These are phyloP conservation scores for Rhodotorula sp. DNA, from an alignment of 1,284 basidiomycete species.

Conservation along the genomic window DNA sequence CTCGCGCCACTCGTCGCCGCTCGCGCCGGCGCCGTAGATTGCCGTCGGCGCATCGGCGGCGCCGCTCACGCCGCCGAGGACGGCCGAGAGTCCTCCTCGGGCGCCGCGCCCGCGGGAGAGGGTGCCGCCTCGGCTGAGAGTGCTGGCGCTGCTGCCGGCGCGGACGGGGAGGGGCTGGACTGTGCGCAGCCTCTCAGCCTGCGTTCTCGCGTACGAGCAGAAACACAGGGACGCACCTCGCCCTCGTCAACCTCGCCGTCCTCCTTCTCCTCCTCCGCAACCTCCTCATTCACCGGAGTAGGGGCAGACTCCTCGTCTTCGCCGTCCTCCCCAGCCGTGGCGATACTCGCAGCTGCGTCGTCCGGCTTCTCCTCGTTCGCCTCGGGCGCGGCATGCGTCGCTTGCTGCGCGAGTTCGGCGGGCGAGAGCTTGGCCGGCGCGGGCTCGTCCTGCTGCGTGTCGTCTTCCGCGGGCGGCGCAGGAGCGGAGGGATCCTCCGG, in stretches of 20 bases:
- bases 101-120: neutral
- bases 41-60: slow-evolving; percentile 61
- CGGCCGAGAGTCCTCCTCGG: neutral
- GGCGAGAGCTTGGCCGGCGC: neutral
- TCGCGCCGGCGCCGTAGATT: slow-evolving; percentile 63
- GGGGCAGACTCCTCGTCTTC: neutral
- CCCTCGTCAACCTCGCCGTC: neutral
- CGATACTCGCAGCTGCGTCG: slow-evolving; percentile 8
- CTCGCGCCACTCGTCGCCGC: slow-evolving; percentile 73
- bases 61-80: neutral
- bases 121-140: neutral
- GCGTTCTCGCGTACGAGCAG: neutral
- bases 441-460: neutral
- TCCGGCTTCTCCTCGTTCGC: slow-evolving; percentile 14
- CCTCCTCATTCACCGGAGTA: neutral
- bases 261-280: neutral
- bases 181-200: neutral
- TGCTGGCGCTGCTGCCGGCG: slow-evolving; percentile 52
- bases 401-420: neutral
- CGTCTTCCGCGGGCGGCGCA: neutral
- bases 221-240: neutral
- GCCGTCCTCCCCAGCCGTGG: neutral
- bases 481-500: neutral
- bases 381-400: neutral
- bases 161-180: slow-evolving; percentile 38